Percentiles rank a stretch among this genome's conserved stretches.
Conservation (phyloP, 1,139 yeast genomes). For the Geotrichum macrosporum region DNA sequence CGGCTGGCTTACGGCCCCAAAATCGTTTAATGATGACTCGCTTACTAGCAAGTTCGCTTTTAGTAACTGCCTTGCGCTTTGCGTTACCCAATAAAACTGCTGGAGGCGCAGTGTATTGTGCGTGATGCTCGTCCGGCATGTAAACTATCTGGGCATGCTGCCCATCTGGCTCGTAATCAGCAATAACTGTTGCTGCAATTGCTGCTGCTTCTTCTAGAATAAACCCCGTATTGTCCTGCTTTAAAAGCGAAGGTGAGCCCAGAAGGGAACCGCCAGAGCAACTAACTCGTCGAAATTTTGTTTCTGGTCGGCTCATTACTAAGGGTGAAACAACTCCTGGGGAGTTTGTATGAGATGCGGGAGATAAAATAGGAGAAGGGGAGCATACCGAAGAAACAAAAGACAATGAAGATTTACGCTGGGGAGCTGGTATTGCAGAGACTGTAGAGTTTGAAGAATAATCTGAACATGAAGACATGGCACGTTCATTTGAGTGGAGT, state of each 20-base stretch:
- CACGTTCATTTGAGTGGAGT: neutral
- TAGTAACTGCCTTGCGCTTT: neutral
- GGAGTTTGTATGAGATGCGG: neutral
- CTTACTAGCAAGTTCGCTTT: constrained; percentile 5
- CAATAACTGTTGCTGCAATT: constrained; percentile 25
- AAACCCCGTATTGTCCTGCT: constrained; percentile 7
- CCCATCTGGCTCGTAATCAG: neutral
- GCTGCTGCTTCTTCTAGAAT: constrained; percentile 26
- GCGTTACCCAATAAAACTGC: neutral
- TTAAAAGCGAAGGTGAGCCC: neutral
- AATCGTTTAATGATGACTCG: constrained; percentile 33
- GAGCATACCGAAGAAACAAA: constrained; percentile 5
- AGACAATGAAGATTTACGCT: constrained; percentile 1
- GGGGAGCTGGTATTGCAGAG: constrained; percentile 2
- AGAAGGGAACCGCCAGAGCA: neutral
- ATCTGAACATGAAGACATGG: constrained; percentile 1
- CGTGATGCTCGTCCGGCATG: neutral
- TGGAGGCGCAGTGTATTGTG: neutral
- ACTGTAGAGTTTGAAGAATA: neutral
- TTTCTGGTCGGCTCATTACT: constrained; percentile 3
- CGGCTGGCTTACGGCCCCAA: constrained; percentile 41
- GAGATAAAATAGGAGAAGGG: neutral
- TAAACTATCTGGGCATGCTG: neutral
- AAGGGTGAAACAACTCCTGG: constrained; percentile 3
- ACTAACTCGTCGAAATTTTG: constrained; percentile 3